Base-by-base conservation (phyloP, 2,329 filamentous ascomycete species). In the Fusarium sp. region DNA sequence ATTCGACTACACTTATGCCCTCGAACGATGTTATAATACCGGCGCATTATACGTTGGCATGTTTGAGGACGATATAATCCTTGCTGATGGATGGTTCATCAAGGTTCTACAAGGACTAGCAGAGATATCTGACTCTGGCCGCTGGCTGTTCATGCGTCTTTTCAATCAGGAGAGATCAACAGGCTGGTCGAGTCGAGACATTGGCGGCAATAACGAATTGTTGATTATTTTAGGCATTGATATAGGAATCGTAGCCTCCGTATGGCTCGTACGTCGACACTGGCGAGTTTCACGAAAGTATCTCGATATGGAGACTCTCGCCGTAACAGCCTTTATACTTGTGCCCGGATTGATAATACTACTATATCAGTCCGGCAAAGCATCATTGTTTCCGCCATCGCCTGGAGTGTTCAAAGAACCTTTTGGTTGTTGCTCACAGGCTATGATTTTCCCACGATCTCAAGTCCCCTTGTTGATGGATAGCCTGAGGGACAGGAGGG, bases 341-440 rank as follows among this genome's bases (percentile, higher is more conserved):
- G 47, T 69, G 2, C 66, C 66, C 7, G 66, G 66, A 10, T 27
- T 69, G 3, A 60, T 69, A 29, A 38, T 69, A 41, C 13, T 69
- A 1, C 12, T 69, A 2, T 69, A 69, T 11, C 65, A 69, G 20
- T 69, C 65, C 1, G 66, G 66, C 18, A 69, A 69, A 17, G 66
- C 66, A 17, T 69, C 65, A 7, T 17, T 69, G 4, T 64, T 69
- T 15, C 65, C 66, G 0, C 66, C 65, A 0, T 15, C 38, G 1
- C 31, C 65, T 4, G 66, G 66, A 3, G 42, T 69, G 5, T 59
- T 64, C n/a, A 69, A 69, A 27, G 65, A 69, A 5, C 58, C 65
- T 9, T 69, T 69, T 11, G 66, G 66, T 1, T 69, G 66, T 7
- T 69, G 65, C 38, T 69, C 65, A 27, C 66, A 69, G 15, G 66